Percentiles rank a stretch among this genome's conserved stretches.
phyloP scores from a whole-genome alignment of 2,329 filamentous ascomycete species.

The Fusarium algeriense region DNA sequence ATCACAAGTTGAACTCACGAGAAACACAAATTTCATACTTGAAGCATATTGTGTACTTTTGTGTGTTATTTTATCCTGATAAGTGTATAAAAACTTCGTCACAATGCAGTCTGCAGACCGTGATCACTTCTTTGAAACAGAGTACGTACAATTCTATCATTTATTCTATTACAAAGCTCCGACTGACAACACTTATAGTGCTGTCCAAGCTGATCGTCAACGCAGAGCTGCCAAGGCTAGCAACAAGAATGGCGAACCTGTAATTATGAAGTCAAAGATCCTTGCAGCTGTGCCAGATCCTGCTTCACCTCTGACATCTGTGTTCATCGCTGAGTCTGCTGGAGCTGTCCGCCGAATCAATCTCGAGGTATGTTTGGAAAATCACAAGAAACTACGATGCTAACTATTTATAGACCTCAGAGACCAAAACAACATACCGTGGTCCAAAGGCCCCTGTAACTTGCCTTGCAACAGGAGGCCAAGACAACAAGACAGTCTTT shows the following conservation, averaged over 20 bases:
- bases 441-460: slow-evolving; percentile 86
- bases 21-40: neutral
- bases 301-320: slow-evolving; percentile 63
- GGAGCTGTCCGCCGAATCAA: slow-evolving; percentile 80
- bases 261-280: slow-evolving; percentile 86
- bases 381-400: neutral
- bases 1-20: neutral
- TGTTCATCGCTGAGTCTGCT: slow-evolving; percentile 90
- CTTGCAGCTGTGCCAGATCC: slow-evolving; percentile 80
- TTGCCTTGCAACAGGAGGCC: slow-evolving; percentile 75
- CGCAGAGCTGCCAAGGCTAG: slow-evolving; percentile 76
- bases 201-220: slow-evolving; percentile 60
- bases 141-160: slow-evolving; percentile 66
- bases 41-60: neutral
- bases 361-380: slow-evolving; percentile 71
- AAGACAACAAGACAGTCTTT: slow-evolving; percentile 72
- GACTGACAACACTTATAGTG: slow-evolving; percentile 52
- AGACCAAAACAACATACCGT: slow-evolving; percentile 64
- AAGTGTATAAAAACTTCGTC: neutral
- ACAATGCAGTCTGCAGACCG: slow-evolving; percentile 78
- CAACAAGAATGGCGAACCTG: slow-evolving; percentile 86
- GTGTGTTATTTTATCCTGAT: too few species aligned
- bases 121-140: slow-evolving; percentile 92
- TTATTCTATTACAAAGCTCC: neutral
- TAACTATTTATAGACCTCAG: slow-evolving; percentile 48